Evolutionary conservation across 768 basidiomycete genomes (phyloP), one percentile per base, ranked within the genome.

Genomic region (Neoboletus subvelutipes): DNA sequence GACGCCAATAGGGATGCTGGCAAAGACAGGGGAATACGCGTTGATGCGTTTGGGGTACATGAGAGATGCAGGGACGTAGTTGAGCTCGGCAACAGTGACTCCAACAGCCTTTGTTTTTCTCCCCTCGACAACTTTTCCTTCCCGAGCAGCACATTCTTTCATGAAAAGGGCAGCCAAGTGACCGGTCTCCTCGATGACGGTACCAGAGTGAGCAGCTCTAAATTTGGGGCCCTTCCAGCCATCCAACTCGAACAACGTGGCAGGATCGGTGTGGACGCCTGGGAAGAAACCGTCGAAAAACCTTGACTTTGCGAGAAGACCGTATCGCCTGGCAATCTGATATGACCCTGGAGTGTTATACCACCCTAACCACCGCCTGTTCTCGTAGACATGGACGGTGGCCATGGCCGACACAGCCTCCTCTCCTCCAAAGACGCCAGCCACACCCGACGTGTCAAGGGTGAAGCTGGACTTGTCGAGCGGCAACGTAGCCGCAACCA

Each of bases 291-390:
- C 72, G 34, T 70, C 66, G 57, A 73, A 74, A 41, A 75, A 64
- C 40, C 57, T 66, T n/a, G 72, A 71, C 26, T 62, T 67, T 29
- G 73, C 71, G 10, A 75, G 71, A 39, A 64, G 62, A 8, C 67
- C 69, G 9, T 71, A 75, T 39, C 67, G 64, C 54, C 65, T 75
- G 10, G 72, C 75, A 10, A 76, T 66, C 24, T 60, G 56, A 52
- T 72, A 74, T 12, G 74, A 72, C 15, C 74, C 74, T 3, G 74
- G 74, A 12, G 75, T 61, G 39, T 76, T 75, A 39, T 75, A 76
- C 71, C 73, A 76, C 6, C 74, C 74, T 15, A 76, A 39, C 70
- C 67, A 75, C 28, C 59, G 67, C 45, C 72, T 68, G 9, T 67
- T 65, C 50, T 67, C 62, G 52, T 67, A 72, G 18, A 76, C 55